These are phyloP conservation scores for Leccinum subtestaceum DNA, from an alignment of 768 basidiomycete genomes.

Conservation along the genomic window DNA sequence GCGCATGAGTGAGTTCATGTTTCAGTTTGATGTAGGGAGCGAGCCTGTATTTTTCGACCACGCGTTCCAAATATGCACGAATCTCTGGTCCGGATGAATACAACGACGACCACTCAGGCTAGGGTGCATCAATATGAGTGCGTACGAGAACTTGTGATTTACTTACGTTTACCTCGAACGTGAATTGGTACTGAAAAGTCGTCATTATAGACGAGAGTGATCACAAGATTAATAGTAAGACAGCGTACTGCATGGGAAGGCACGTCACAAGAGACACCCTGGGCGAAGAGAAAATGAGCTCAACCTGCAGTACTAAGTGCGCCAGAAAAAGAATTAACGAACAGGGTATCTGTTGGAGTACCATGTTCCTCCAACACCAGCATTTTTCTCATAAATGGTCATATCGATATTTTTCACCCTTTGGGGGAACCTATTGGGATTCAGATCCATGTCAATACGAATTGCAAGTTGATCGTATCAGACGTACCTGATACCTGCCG, in stretches of 20 bases:
- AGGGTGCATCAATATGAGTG: not conserved
- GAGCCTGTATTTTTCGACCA: slow-evolving; percentile 58
- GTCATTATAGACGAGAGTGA: not conserved
- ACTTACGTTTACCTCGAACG: slow-evolving; percentile 52
- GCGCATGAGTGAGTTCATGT: slow-evolving; percentile 52
- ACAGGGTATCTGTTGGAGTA: slow-evolving; percentile 52
- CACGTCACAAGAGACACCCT: slow-evolving; percentile 62
- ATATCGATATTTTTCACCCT: slow-evolving; percentile 51
- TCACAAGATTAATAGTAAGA: not conserved
- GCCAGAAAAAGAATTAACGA: slow-evolving; percentile 17
- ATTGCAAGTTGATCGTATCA: slow-evolving; percentile 2
- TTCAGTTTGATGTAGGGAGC: slow-evolving; percentile 50
- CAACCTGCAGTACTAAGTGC: not conserved
- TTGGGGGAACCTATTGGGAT: slow-evolving; percentile 44
- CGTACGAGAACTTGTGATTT: not conserved
- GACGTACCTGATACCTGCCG: slow-evolving; percentile 51
- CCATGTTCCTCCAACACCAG: slow-evolving; percentile 65
- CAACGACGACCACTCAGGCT: slow-evolving; percentile 61
- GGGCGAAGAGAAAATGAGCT: not conserved
- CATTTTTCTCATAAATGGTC: slow-evolving; percentile 57
- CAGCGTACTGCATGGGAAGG: slow-evolving; percentile 51
- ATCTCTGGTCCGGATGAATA: slow-evolving; percentile 63
- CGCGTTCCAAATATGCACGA: slow-evolving; percentile 46
- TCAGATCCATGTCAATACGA: not conserved
- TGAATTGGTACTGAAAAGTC: slow-evolving; percentile 52